phyloP scores from a whole-genome alignment of 768 basidiomycete species.

The Lentinula sp. region DNA sequence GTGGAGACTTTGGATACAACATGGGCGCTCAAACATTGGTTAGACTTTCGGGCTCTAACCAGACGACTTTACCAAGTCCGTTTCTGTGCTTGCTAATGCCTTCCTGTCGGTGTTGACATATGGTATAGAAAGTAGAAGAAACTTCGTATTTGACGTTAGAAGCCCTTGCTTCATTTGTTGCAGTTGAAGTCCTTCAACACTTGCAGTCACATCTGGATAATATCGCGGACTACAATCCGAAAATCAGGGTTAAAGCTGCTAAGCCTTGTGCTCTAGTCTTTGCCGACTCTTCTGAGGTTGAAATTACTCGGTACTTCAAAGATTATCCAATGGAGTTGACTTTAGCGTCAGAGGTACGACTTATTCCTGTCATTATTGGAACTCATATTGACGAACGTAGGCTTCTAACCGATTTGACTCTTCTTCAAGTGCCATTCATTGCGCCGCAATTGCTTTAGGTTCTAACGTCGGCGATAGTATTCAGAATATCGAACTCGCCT shows the following conservation, averaged over 20 bases:
- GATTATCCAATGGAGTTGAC: constrained; percentile 24
- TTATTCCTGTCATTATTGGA: neutral
- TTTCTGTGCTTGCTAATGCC: neutral
- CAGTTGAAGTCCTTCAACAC: constrained; percentile 36
- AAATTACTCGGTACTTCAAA: constrained; percentile 40
- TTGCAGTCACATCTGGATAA: constrained; percentile 8
- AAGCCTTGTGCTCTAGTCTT: constrained; percentile 71
- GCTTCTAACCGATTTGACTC: neutral
- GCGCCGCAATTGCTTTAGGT: constrained; percentile 73
- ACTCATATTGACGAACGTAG: neutral
- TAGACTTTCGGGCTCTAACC: constrained; percentile 5
- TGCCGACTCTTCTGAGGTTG: constrained; percentile 60
- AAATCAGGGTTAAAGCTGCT: constrained; percentile 50
- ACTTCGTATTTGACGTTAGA: constrained; percentile 64
- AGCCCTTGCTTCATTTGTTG: constrained; percentile 55
- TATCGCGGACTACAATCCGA: constrained; percentile 10
- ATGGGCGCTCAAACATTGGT: constrained; percentile 13
- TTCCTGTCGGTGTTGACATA: neutral
- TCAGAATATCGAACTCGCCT: constrained; percentile 71
- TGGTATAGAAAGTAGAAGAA: constrained; percentile 35
- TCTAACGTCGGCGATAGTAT: constrained; percentile 89
- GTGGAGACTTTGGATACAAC: constrained; percentile 18
- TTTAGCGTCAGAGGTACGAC: neutral
- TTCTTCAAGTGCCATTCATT: constrained; percentile 8
- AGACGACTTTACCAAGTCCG: constrained; percentile 25